Base-by-base conservation (phyloP, 208 protist species). In the Trypanosoma grayi region DNA sequence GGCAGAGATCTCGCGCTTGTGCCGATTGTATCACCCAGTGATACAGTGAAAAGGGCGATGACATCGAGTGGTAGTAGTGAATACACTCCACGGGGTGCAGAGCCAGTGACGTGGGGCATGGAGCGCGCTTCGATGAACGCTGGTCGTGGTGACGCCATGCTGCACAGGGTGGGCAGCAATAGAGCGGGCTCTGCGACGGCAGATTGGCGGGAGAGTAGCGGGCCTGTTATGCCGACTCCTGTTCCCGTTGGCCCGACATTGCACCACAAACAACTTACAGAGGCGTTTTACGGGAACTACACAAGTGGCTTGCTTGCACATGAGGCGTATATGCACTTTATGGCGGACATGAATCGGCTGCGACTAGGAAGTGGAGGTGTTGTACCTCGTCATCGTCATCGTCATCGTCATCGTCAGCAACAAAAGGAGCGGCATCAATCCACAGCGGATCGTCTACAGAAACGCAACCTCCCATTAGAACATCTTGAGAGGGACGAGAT, bases 241-340 rank as follows among this genome's bases (percentile, higher is more conserved):
- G 25, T 20, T 36, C 18, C 31, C 24, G 1, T 7, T 28, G 41
- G 48, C n/a, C 66, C 55, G 5, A 68, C 73, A 48, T 66, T 92
- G 25, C 75, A 83, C 9, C 63, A 83, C 34, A 81, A 81, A 37
- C 68, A 82, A 66, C 76, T 92, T 24, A 88, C 81, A 0, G 76
- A 92, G 33, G 81, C 79, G 3, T 87, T 92, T 62, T 88, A 88
- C 46, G 66, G 54, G 0, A 73, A 63, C 57, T 68, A 79, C 56
- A 68, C 73, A 51, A 55, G 70, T n/a, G 68, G 66, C 0, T 53
- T 74, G 48, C 78, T 92, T 74, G 85, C 85, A 14, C 63, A 70
- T n/a, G 81, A 83, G 45, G 79, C 74, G 25, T 92, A 92, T 46
- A 48, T 75, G n/a, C 71, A 83, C 61, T 92, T 85, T 63, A 34